Conservation (phyloP, 1,284 basidiomycete genomes). For the Leccinum subatratum region DNA sequence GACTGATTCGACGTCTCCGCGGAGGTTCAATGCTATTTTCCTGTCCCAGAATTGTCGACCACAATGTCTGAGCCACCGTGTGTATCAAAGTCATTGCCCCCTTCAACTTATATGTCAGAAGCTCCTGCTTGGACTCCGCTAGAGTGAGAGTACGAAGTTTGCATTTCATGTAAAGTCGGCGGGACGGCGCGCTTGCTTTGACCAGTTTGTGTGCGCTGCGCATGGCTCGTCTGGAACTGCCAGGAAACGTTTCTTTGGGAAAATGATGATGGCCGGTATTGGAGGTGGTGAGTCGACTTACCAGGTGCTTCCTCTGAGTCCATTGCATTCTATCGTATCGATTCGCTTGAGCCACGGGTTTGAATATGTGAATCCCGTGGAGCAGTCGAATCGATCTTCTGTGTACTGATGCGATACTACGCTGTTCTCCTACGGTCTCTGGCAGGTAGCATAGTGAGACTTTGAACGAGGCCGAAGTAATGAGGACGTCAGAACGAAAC, state of each 20-base stretch:
- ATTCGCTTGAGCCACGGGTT: not conserved
- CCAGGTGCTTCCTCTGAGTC: not conserved
- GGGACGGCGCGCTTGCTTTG: conserved; percentile 44
- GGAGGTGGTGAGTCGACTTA: conserved; percentile 40
- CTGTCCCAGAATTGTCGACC: not conserved
- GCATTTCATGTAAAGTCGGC: conserved; percentile 48
- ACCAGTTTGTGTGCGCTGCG: conserved; percentile 34
- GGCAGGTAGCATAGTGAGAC: conserved; percentile 23
- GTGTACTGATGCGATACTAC: conserved; percentile 11
- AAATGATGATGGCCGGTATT: conserved; percentile 37
- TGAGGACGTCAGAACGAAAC: too few species aligned
- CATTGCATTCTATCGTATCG: not conserved
- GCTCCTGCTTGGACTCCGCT: not conserved
- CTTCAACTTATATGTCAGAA: not conserved
- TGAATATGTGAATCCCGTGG: not conserved
- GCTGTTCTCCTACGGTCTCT: conserved; percentile 7
- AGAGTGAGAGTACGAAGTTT: conserved; percentile 35
- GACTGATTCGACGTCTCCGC: not conserved
- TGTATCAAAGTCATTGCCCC: not conserved
- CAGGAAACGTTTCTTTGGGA: conserved; percentile 43
- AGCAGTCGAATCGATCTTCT: not conserved
- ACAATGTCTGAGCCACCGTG: conserved; percentile 18
- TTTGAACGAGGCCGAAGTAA: too few species aligned
- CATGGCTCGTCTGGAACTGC: conserved; percentile 42
- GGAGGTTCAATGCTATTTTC: not conserved